A percentile compares a stretch with the other conserved stretches of the same genome.
These are phyloP conservation scores for Ceratobasidium sp. DNA, from an alignment of 1,284 basidiomycete genomes.

Conservation along the genomic window DNA sequence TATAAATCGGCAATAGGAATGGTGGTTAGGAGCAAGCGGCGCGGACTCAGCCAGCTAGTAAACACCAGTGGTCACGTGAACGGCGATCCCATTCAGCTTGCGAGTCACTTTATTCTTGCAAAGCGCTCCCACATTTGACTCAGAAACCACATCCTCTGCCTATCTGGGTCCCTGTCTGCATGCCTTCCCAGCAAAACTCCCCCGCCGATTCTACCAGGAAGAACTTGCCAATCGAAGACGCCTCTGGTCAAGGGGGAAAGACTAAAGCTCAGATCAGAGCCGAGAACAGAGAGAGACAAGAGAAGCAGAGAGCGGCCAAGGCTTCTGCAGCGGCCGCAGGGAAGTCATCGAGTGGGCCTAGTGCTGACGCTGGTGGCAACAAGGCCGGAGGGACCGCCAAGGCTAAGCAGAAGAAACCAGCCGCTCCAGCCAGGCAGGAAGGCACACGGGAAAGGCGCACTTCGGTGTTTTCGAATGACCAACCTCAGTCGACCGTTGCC, in stretches of 20 bases:
- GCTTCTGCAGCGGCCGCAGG: constrained; percentile 57
- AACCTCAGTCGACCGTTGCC: constrained; percentile 21
- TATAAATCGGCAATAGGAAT: neutral
- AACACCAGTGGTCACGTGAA: constrained; percentile 24
- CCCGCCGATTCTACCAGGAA: constrained; percentile 12
- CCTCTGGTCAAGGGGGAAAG: constrained; percentile 18
- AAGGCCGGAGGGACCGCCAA: constrained; percentile 36
- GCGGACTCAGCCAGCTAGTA: constrained; percentile 17
- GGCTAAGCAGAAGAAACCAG: constrained; percentile 20
- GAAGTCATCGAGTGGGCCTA: neutral
- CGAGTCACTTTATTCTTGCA: constrained; percentile 13
- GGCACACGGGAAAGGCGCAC: constrained; percentile 31
- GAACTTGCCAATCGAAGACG: constrained; percentile 20
- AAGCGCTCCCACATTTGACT: neutral
- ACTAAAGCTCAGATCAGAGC: constrained; percentile 75
- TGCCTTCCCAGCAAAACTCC: constrained; percentile 33
- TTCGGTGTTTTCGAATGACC: constrained; percentile 13
- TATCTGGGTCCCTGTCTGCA: neutral
- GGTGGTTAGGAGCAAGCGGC: constrained; percentile 23
- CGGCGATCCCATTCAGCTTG: constrained; percentile 17
- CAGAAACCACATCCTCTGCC: neutral
- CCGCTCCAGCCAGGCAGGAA: constrained; percentile 27
- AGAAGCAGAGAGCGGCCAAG: constrained; percentile 83
- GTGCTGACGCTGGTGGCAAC: constrained; percentile 42
- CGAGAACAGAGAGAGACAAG: constrained; percentile 82